phyloP scores from a whole-genome alignment of 192 early-diverging fungal genomes.

The Podila epicladia region DNA sequence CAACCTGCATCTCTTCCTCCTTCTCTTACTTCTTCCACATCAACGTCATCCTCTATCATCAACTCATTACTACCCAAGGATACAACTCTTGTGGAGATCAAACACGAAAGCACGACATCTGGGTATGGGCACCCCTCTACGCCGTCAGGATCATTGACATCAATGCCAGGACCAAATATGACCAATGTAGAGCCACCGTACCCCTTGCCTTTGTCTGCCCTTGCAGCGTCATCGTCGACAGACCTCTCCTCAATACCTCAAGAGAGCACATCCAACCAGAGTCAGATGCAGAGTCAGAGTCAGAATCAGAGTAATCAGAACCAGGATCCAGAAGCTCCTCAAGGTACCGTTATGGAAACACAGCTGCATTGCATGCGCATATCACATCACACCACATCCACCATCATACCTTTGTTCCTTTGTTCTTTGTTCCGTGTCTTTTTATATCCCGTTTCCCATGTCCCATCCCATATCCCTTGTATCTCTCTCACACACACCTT shows the following conservation, averaged over 20 bases:
- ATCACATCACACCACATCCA: too few relatives aligned
- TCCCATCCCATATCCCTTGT: too few relatives aligned
- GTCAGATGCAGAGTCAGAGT: too few relatives aligned
- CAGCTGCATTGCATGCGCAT: too few relatives aligned
- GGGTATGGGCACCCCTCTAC: too few relatives aligned
- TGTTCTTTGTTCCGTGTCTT: not conserved
- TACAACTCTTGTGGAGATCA: too few relatives aligned
- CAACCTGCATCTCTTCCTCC: not conserved
- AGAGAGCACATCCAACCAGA: too few relatives aligned
- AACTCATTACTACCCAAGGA: not conserved
- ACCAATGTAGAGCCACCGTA: not conserved
- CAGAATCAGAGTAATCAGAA: not conserved
- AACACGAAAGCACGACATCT: too few relatives aligned
- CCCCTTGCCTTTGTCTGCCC: not conserved
- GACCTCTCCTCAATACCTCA: too few relatives aligned
- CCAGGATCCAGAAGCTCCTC: not conserved
- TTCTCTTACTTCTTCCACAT: not conserved
- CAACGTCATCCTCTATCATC: not conserved
- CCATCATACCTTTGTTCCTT: not conserved
- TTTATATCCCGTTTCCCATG: too few relatives aligned
- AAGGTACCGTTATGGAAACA: constrained; percentile 1
- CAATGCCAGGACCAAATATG: not conserved
- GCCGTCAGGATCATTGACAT: not conserved
- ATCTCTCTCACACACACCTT: too few relatives aligned
- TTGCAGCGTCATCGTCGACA: not conserved